A percentile compares a stretch with the other conserved stretches of the same genome.
Conservation (phyloP, 495 filamentous ascomycete species). For the Thermothielavioides terrestris region DNA sequence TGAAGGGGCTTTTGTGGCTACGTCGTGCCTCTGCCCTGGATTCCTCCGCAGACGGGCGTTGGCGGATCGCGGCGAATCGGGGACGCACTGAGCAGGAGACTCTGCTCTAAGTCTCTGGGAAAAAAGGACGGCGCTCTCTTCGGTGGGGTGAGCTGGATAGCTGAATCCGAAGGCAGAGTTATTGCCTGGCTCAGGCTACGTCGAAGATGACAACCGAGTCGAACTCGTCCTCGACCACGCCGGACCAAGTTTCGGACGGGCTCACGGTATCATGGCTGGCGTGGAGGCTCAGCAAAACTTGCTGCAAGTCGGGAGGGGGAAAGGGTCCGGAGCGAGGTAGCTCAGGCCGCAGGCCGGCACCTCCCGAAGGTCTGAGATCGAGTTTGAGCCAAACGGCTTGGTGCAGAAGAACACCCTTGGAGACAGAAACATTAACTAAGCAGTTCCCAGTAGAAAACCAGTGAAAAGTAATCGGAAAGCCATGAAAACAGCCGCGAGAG, state of each 20-base stretch:
- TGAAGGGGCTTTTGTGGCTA: slow-evolving; percentile 1
- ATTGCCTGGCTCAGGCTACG: slow-evolving; percentile 5
- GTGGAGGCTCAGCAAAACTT: slow-evolving; percentile 4
- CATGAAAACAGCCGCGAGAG: background rate
- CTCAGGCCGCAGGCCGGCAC: slow-evolving; percentile 4
- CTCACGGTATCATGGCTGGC: slow-evolving; percentile 31
- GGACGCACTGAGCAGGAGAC: background rate
- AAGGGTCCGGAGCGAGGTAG: background rate
- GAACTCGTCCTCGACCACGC: slow-evolving; percentile 20
- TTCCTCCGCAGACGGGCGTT: slow-evolving; percentile 8
- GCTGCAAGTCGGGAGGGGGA: slow-evolving; percentile 2
- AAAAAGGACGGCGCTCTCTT: background rate
- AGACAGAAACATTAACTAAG: too few relatives aligned
- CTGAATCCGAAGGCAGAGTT: background rate
- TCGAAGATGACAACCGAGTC: slow-evolving; percentile 8
- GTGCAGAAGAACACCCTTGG: too few relatives aligned
- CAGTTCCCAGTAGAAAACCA: background rate
- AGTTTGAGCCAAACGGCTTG: too few relatives aligned
- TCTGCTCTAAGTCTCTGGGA: background rate
- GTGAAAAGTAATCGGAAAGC: background rate
- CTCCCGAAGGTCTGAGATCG: background rate
- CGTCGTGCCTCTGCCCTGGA: slow-evolving; percentile 10
- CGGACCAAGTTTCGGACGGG: slow-evolving; percentile 18
- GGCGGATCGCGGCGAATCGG: slow-evolving; percentile 18
- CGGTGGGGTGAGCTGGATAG: slow-evolving; percentile 1